Evolutionary conservation across 768 basidiomycete genomes (phyloP).

Genomic region (Rhodotorula taiwanensis): DNA sequence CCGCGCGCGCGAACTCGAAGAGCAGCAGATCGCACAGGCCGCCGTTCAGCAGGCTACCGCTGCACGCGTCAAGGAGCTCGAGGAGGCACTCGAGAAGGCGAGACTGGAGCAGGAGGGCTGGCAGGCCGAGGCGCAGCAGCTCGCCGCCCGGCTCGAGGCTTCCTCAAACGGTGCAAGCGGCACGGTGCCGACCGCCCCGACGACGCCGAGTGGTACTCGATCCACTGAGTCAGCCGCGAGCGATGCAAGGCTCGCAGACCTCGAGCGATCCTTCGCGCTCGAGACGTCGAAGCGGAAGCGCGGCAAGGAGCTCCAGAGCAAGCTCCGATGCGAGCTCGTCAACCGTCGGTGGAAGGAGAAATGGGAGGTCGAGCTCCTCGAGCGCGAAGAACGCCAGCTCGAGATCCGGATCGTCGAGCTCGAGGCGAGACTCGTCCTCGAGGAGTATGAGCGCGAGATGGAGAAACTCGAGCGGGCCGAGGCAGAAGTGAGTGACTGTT

Average conservation of each 20-base stretch:
- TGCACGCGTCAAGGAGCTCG: constrained; percentile 13
- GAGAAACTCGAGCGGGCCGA: constrained; percentile 20
- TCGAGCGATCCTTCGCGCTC: constrained; percentile 4
- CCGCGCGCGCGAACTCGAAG: constrained; percentile 3
- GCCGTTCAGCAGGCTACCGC: background rate
- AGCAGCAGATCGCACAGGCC: background rate
- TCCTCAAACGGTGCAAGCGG: background rate
- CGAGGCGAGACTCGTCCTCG: constrained; percentile 1
- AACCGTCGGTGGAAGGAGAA: constrained; percentile 32
- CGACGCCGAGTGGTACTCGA: background rate
- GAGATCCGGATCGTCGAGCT: constrained; percentile 14
- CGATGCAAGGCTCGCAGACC: background rate
- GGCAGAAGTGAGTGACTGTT: constrained; percentile 15
- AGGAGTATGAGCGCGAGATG: background rate
- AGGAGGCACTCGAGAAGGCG: constrained; percentile 1
- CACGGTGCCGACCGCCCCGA: background rate
- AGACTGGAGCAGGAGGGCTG: constrained; percentile 29
- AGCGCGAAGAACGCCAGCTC: constrained; percentile 26
- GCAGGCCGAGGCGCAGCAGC: constrained; percentile 28
- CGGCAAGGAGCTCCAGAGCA: constrained; percentile 22
- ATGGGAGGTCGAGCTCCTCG: constrained; percentile 33
- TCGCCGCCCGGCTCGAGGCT: background rate
- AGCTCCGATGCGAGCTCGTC: constrained; percentile 29
- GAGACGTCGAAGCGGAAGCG: constrained; percentile 20
- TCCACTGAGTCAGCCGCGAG: background rate